Evolutionary conservation across 768 basidiomycete genomes (phyloP).

Genomic region (Boletus vinaceobasis): DNA sequence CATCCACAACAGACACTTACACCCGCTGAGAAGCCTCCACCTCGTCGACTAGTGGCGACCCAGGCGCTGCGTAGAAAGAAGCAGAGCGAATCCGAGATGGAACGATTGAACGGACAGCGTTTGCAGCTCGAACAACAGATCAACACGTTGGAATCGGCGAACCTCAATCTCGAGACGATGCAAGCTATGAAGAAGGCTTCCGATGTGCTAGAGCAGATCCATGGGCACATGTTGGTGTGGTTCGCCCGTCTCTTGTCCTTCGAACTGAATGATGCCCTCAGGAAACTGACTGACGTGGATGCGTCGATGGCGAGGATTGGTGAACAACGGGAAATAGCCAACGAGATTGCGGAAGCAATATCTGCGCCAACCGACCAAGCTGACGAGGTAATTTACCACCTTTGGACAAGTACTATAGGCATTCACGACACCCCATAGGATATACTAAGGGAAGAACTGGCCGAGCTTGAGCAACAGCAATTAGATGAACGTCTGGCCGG

Average conservation of each 20-base stretch:
- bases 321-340: slow-evolving; percentile 89
- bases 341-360: slow-evolving; percentile 88
- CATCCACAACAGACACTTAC: background rate
- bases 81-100: slow-evolving; percentile 79
- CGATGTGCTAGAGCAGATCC: slow-evolving; percentile 84
- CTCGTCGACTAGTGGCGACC: slow-evolving; percentile 64
- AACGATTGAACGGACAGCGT: slow-evolving; percentile 78
- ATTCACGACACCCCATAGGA: slow-evolving; percentile 49
- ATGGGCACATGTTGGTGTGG: slow-evolving; percentile 76
- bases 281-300: slow-evolving; percentile 87
- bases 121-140: slow-evolving; percentile 95
- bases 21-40: slow-evolving; percentile 10
- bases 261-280: slow-evolving; percentile 31
- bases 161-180: slow-evolving; percentile 98
- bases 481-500: slow-evolving; percentile 81
- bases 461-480: slow-evolving; percentile 83
- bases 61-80: slow-evolving; percentile 94
- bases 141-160: slow-evolving; percentile 95
- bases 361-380: slow-evolving; percentile 64
- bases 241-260: background rate
- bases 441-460: slow-evolving; percentile 74
- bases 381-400: slow-evolving; percentile 62
- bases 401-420: background rate
- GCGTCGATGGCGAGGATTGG: slow-evolving; percentile 80
- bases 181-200: slow-evolving; percentile 95